These are phyloP conservation scores for Betula pendula DNA, from an alignment of 306 rosid species.

Conservation along the genomic window DNA sequence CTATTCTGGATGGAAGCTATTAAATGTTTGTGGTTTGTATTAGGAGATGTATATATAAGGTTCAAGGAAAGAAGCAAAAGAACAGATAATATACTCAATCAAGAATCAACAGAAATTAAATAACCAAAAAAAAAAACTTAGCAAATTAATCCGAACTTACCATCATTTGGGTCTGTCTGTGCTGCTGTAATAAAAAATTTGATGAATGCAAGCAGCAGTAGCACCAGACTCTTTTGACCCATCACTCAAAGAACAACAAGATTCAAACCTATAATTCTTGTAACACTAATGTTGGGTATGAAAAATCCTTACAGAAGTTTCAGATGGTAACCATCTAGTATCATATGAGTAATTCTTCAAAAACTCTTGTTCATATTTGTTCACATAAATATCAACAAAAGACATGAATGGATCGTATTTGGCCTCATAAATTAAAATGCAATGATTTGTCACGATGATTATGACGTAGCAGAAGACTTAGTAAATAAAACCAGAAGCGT, in stretches of 20 bases:
- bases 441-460: background rate
- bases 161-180: background rate
- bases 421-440: background rate
- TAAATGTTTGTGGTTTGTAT: background rate
- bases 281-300: no score
- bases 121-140: background rate
- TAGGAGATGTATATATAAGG: no score
- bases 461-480: no score
- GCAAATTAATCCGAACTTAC: constrained; percentile 23
- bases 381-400: no score
- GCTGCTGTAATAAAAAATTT: background rate
- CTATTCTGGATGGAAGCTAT: background rate
- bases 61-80: background rate
- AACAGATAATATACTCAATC: background rate
- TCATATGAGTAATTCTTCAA: no score
- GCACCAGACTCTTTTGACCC: constrained; percentile 9
- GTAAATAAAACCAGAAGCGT: no score
- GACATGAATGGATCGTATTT: no score
- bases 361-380: background rate
- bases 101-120: background rate
- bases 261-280: constrained; percentile 1
- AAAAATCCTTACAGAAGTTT: no score
- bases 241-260: background rate
- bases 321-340: no score
- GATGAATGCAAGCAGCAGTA: constrained; percentile 6